Conservation (phyloP, 2,329 filamentous ascomycete species). For the Byssothecium circinans region DNA sequence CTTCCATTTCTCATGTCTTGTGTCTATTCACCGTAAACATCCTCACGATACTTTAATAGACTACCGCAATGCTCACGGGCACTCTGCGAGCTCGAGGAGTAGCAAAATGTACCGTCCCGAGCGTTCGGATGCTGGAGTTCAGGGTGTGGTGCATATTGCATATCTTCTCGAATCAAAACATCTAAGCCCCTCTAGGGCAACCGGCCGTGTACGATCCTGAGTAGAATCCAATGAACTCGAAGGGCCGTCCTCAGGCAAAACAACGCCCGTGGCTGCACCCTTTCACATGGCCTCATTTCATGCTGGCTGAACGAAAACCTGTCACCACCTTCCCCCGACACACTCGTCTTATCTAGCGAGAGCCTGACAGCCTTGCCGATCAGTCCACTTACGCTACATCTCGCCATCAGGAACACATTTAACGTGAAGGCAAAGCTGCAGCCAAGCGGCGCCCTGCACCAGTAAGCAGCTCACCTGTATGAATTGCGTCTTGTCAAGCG, state of each 20-base stretch:
- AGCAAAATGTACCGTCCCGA: slow-evolving; percentile 29
- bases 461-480: slow-evolving; percentile 40
- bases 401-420: slow-evolving; percentile 13
- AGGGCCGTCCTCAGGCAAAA: slow-evolving; percentile 10
- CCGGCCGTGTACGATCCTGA: slow-evolving; percentile 17
- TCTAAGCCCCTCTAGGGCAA: slow-evolving; percentile 15
- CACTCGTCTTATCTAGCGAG: slow-evolving; percentile 23
- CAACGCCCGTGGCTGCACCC: slow-evolving; percentile 8
- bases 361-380: slow-evolving; percentile 20
- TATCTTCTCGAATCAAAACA: slow-evolving; percentile 13
- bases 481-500: slow-evolving; percentile 33
- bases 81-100: slow-evolving; percentile 1
- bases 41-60: neutral
- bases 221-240: slow-evolving; percentile 16
- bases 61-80: neutral
- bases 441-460: slow-evolving; percentile 33
- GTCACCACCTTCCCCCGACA: slow-evolving; percentile 17
- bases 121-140: slow-evolving; percentile 10
- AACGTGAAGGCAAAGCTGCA: slow-evolving; percentile 17
- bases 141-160: slow-evolving; percentile 13
- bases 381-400: slow-evolving; percentile 18
- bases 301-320: slow-evolving; percentile 12
- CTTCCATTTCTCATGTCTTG: neutral
- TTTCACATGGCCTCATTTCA: slow-evolving; percentile 17
- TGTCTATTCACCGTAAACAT: neutral